Percentiles rank a stretch among this genome's conserved stretches.
phyloP scores from a whole-genome alignment of 768 basidiomycete genomes.

The Kockovaella imperatae region DNA sequence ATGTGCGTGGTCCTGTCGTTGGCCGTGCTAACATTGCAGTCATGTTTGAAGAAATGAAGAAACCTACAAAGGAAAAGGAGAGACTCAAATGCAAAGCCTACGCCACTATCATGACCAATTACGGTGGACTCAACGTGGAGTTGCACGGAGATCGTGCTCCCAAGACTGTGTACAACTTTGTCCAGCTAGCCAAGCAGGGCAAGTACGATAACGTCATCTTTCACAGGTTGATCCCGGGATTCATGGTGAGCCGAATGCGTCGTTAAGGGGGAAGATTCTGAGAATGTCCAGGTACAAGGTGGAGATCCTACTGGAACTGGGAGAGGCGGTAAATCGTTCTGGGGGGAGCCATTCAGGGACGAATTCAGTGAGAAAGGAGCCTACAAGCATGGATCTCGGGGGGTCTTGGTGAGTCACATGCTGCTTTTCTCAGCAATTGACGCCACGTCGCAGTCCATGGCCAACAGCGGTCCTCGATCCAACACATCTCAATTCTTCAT shows the following conservation, averaged over 20 bases:
- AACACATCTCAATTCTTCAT: conserved; percentile 95
- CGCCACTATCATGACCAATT: conserved; percentile 86
- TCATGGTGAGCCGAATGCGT: conserved; percentile 60
- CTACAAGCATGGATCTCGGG: conserved; percentile 75
- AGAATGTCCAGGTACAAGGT: conserved; percentile 70
- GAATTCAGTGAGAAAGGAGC: conserved; percentile 84
- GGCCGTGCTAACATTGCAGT: conserved; percentile 42
- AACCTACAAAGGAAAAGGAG: conserved; percentile 81
- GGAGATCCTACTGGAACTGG: conserved; percentile 97
- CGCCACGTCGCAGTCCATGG: conserved; percentile 59
- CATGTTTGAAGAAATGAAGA: conserved; percentile 91
- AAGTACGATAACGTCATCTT: conserved; percentile 87
- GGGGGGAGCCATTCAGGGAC: conserved; percentile 94
- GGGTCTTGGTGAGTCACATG: conserved; percentile 51
- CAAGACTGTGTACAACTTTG: conserved; percentile 96
- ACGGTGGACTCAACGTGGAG: conserved; percentile 77
- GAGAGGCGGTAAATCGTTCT: conserved; percentile 80
- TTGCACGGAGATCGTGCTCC: conserved; percentile 56
- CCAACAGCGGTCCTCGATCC: conserved; percentile 83
- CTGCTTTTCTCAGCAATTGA: background rate
- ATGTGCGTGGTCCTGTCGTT: conserved; percentile 31
- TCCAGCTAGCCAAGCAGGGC: conserved; percentile 81
- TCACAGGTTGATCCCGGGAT: conserved; percentile 86
- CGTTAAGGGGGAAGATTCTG: background rate
- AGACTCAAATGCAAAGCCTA: conserved; percentile 85